A percentile compares a stretch with the other conserved stretches of the same genome.
These are phyloP conservation scores for Lentinula edodes DNA, from an alignment of 768 basidiomycete species.

Conservation along the genomic window DNA sequence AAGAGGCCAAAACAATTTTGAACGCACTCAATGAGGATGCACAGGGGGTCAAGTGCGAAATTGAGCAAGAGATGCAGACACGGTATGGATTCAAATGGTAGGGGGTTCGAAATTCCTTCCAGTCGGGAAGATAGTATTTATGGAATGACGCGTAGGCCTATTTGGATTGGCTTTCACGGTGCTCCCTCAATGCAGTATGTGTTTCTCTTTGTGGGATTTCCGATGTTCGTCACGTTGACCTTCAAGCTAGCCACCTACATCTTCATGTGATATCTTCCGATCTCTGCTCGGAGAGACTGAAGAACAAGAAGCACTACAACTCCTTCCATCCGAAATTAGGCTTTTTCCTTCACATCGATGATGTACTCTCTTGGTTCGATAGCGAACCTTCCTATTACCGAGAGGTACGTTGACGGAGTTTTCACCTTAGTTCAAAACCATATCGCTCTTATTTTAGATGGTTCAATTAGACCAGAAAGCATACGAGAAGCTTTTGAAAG, in stretches of 20 bases:
- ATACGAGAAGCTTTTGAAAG: constrained; percentile 67
- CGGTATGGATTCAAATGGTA: constrained; percentile 73
- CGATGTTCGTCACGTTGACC: background rate
- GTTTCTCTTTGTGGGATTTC: background rate
- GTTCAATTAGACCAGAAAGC: constrained; percentile 40
- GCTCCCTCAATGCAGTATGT: constrained; percentile 82
- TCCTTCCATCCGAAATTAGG: constrained; percentile 82
- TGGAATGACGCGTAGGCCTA: constrained; percentile 8
- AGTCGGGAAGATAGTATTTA: background rate
- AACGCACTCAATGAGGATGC: constrained; percentile 52
- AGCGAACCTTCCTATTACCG: constrained; percentile 50
- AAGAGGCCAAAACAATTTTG: constrained; percentile 49
- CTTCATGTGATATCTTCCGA: constrained; percentile 84
- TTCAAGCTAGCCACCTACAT: constrained; percentile 61
- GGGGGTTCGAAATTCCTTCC: background rate
- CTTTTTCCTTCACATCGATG: constrained; percentile 74
- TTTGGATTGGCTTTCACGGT: constrained; percentile 84
- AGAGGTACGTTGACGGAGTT: constrained; percentile 30
- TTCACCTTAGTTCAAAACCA: too few species aligned
- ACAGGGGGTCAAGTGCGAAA: constrained; percentile 45
- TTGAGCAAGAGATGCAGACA: constrained; percentile 75
- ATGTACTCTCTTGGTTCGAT: constrained; percentile 81
- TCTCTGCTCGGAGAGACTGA: constrained; percentile 61
- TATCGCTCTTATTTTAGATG: constrained; percentile 33
- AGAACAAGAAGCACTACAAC: constrained; percentile 88